Conservation (phyloP, 2,329 filamentous ascomycete genomes). For the Fusarium sacchari region DNA sequence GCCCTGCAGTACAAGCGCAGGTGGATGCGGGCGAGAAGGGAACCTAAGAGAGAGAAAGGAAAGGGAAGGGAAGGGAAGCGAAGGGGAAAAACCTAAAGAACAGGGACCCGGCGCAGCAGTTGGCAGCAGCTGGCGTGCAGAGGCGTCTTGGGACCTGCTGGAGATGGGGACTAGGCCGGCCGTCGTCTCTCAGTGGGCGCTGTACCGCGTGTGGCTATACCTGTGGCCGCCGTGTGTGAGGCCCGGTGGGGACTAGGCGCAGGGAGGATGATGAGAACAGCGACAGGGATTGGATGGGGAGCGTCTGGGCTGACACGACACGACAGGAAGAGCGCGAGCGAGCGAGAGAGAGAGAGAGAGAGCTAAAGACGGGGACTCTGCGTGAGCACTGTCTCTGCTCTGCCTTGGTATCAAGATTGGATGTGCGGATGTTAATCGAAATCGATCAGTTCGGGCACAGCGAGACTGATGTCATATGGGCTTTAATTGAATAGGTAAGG, state of each 20-base stretch:
- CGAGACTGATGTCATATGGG: slow-evolving; percentile 28
- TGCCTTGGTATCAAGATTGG: slow-evolving; percentile 20
- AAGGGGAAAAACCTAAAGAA: not conserved
- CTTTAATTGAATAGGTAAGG: not conserved
- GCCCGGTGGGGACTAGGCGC: slow-evolving; percentile 38
- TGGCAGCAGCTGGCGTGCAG: slow-evolving; percentile 35
- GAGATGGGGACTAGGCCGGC: slow-evolving; percentile 5
- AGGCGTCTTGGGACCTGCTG: slow-evolving; percentile 22
- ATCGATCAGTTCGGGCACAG: slow-evolving; percentile 17
- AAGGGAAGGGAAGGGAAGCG: no score
- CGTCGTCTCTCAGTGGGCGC: slow-evolving; percentile 6
- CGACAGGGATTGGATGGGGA: slow-evolving; percentile 47
- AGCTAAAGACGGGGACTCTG: slow-evolving; percentile 15
- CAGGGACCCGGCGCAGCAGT: slow-evolving; percentile 10
- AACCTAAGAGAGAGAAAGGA: not conserved
- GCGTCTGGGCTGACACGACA: slow-evolving; percentile 48
- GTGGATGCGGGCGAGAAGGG: slow-evolving; percentile 1
- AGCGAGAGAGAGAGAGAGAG: not conserved
- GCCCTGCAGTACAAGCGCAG: slow-evolving; percentile 1
- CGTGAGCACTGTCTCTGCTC: slow-evolving; percentile 25
- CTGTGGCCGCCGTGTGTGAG: slow-evolving; percentile 36
- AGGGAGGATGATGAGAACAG: slow-evolving; percentile 42
- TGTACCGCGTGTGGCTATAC: slow-evolving; percentile 10
- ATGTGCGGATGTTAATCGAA: slow-evolving; percentile 8
- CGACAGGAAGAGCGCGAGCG: slow-evolving; percentile 10